Evolutionary conservation across 345 rosid genomes (phyloP).

Genomic region (Eutrema heterophyllum): DNA sequence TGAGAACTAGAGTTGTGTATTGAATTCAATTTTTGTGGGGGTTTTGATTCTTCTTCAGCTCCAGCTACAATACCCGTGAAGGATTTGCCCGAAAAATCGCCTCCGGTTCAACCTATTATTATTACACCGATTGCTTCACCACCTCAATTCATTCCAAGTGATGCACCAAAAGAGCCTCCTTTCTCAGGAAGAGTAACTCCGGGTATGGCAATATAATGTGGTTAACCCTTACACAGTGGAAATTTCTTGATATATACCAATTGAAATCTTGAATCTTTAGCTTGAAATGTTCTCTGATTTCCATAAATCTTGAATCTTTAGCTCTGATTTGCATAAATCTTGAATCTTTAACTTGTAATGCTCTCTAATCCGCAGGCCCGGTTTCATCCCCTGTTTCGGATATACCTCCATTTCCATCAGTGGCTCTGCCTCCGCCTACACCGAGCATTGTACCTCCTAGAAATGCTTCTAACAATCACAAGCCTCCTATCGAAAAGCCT

Average conservation of each 20-base stretch:
- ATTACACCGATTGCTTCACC: slow-evolving; percentile 25
- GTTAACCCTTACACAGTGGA: not conserved
- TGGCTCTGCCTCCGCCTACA: slow-evolving; percentile 26
- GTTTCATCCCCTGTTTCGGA: slow-evolving; percentile 20
- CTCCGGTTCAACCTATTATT: slow-evolving; percentile 22
- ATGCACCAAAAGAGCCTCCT: slow-evolving; percentile 31
- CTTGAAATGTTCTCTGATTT: not conserved
- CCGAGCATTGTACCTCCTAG: slow-evolving; percentile 21
- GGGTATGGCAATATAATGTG: not conserved
- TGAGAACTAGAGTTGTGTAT: not conserved
- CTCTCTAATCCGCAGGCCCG: slow-evolving; percentile 23
- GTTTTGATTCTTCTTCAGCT: slow-evolving; percentile 1
- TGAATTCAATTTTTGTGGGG: not conserved
- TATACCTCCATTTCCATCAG: slow-evolving; percentile 30
- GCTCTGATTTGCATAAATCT: not conserved
- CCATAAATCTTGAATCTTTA: not conserved
- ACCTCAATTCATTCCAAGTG: slow-evolving; percentile 15
- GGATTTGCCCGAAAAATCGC: slow-evolving; percentile 10
- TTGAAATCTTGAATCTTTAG: not conserved
- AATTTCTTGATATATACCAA: no score
- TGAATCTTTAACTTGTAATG: slow-evolving; percentile 1
- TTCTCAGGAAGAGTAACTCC: slow-evolving; percentile 18
- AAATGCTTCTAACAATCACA: slow-evolving; percentile 21
- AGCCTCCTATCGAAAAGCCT: slow-evolving; percentile 18
- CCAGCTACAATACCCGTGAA: slow-evolving; percentile 23